Conservation (phyloP, 169 alveolate genomes). For the Plasmodium inui region DNA sequence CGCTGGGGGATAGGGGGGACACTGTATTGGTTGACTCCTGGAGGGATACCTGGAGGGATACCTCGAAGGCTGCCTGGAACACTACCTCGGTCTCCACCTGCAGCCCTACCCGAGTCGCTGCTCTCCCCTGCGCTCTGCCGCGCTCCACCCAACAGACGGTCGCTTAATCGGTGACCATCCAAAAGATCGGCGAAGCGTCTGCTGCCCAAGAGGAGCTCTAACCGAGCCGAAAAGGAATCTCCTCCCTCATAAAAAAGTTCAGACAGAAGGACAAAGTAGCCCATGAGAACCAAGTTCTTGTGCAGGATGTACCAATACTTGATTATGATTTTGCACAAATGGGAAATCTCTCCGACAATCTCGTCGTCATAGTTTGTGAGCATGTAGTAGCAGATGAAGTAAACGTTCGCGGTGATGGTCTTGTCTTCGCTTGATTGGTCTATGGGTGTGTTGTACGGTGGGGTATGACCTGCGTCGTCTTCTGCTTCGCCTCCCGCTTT, state of each 20-base stretch:
- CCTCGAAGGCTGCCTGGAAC: neutral
- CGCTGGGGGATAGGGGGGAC: neutral
- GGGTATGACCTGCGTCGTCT: neutral
- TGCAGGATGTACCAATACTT: conserved; percentile 7
- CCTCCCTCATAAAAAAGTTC: conserved; percentile 8
- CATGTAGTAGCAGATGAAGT: conserved; percentile 37
- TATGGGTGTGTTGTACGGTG: neutral
- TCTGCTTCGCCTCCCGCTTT: neutral
- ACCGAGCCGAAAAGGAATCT: neutral
- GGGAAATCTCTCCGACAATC: neutral
- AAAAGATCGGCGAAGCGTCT: neutral
- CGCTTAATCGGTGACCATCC: neutral
- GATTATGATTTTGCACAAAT: conserved; percentile 18
- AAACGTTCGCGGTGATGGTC: conserved; percentile 16
- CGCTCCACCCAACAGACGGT: neutral
- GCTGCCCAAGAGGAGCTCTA: neutral
- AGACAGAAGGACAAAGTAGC: conserved; percentile 26
- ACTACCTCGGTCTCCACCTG: neutral
- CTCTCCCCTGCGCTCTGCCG: neutral
- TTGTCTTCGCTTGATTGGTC: neutral
- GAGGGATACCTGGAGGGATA: neutral
- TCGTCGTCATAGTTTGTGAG: conserved; percentile 15
- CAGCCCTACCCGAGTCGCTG: neutral
- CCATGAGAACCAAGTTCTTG: conserved; percentile 37
- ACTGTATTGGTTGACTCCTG: neutral